phyloP scores from a whole-genome alignment of 495 filamentous ascomycete species.

The Letharia lupina region DNA sequence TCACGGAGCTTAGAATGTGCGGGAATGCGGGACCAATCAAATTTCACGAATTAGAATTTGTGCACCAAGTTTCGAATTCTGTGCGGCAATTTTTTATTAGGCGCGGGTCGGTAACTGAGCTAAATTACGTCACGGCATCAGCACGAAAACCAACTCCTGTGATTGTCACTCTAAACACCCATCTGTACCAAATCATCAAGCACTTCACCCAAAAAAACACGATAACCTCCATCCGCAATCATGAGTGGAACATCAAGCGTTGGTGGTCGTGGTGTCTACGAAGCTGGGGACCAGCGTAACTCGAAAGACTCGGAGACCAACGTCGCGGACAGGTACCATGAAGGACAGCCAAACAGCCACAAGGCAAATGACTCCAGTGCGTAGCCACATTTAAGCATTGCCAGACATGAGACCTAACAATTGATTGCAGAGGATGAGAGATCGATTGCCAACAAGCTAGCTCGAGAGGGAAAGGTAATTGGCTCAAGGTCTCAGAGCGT shows the following conservation, averaged over 20 bases:
- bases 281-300: slow-evolving; percentile 66
- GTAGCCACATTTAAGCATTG: slow-evolving; percentile 4
- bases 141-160: not conserved
- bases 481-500: not conserved
- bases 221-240: not conserved
- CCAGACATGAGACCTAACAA: not conserved
- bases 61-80: too few relatives aligned
- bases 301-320: slow-evolving; percentile 47
- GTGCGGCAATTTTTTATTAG: too few relatives aligned
- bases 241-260: slow-evolving; percentile 43
- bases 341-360: slow-evolving; percentile 60
- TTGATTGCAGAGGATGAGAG: slow-evolving; percentile 59
- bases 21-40: too few relatives aligned
- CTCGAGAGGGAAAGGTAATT: slow-evolving; percentile 46
- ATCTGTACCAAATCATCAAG: not conserved
- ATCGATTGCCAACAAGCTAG: slow-evolving; percentile 70
- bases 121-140: slow-evolving; percentile 4
- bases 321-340: slow-evolving; percentile 50
- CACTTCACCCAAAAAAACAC: not conserved
- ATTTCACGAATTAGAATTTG: too few relatives aligned
- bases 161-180: not conserved
- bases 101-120: not conserved
- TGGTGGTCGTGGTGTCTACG: slow-evolving; percentile 46
- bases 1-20: too few relatives aligned
- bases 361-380: slow-evolving; percentile 62